Evolutionary conservation across 2,329 filamentous ascomycete species (phyloP).

Genomic region (Exophiala viscosa): DNA sequence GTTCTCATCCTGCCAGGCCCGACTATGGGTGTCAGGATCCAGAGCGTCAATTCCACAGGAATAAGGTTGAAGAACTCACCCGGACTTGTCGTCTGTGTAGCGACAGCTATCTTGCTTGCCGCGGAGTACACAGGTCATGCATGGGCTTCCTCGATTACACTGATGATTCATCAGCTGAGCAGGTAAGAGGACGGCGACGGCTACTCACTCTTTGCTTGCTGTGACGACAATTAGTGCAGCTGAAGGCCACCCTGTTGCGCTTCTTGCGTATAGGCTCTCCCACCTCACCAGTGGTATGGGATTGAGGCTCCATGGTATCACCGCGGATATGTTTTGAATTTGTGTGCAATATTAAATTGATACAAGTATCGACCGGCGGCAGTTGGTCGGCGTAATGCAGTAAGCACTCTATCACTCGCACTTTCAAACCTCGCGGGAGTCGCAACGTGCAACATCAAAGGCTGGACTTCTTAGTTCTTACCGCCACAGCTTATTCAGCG

Average conservation of each 20-base stretch:
- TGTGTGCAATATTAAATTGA: no score
- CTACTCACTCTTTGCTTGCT: slow-evolving; percentile 9
- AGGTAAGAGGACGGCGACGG: neutral
- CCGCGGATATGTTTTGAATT: neutral
- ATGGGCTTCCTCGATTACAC: slow-evolving; percentile 9
- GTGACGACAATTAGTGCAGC: slow-evolving; percentile 13
- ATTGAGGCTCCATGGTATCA: slow-evolving; percentile 2
- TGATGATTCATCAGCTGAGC: neutral
- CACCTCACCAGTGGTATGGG: neutral
- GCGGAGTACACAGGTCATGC: slow-evolving; percentile 13
- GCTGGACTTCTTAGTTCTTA: no score
- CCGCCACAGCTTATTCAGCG: no score
- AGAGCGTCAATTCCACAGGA: neutral
- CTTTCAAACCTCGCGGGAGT: no score
- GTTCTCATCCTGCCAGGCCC: neutral
- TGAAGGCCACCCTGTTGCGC: slow-evolving; percentile 10
- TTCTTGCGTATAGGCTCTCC: slow-evolving; percentile 4
- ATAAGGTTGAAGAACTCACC: neutral
- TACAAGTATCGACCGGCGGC: no score
- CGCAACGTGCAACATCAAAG: no score
- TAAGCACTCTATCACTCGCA: no score
- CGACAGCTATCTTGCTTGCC: slow-evolving; percentile 12
- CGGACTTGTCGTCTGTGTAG: slow-evolving; percentile 4
- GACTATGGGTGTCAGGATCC: neutral
- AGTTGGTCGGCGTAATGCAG: no score